Conservation (phyloP, 371 early-diverging fungal species). For the Chytridiales sp. region DNA sequence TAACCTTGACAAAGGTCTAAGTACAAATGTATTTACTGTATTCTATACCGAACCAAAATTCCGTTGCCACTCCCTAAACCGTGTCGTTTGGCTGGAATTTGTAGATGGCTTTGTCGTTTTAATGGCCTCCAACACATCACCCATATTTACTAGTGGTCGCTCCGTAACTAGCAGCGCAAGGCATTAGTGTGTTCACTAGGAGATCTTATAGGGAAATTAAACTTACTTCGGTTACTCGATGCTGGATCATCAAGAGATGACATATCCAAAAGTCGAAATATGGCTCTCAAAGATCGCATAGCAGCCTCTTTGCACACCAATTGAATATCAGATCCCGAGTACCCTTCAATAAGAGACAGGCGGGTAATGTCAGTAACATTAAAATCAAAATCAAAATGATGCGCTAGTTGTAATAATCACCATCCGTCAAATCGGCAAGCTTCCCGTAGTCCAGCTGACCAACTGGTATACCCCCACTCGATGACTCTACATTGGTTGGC, state of each 20-base stretch:
- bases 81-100: slow-evolving; percentile 20
- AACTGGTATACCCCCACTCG: slow-evolving; percentile 20
- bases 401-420: slow-evolving; percentile 12
- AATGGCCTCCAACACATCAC: slow-evolving; percentile 40
- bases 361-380: neutral
- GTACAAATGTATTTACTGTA: no score
- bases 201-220: neutral
- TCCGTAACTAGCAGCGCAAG: neutral
- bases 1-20: no score
- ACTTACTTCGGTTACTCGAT: neutral
- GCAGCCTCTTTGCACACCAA: slow-evolving; percentile 68
- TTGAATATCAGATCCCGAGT: slow-evolving; percentile 68
- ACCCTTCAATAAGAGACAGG: slow-evolving; percentile 40
- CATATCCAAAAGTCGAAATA: slow-evolving; percentile 45
- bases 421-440: slow-evolving; percentile 37
- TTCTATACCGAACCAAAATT: slow-evolving; percentile 48
- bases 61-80: slow-evolving; percentile 56
- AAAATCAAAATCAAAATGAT: neutral
- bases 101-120: slow-evolving; percentile 36
- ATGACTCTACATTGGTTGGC: slow-evolving; percentile 19
- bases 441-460: slow-evolving; percentile 37
- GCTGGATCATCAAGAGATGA: neutral
- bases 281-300: slow-evolving; percentile 56
- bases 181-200: no score
- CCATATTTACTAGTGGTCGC: slow-evolving; percentile 34